A percentile compares a stretch with the other conserved stretches of the same genome.
These are phyloP conservation scores for Yamadazyma oceani DNA, from an alignment of 1,139 yeast species.

Conservation along the genomic window DNA sequence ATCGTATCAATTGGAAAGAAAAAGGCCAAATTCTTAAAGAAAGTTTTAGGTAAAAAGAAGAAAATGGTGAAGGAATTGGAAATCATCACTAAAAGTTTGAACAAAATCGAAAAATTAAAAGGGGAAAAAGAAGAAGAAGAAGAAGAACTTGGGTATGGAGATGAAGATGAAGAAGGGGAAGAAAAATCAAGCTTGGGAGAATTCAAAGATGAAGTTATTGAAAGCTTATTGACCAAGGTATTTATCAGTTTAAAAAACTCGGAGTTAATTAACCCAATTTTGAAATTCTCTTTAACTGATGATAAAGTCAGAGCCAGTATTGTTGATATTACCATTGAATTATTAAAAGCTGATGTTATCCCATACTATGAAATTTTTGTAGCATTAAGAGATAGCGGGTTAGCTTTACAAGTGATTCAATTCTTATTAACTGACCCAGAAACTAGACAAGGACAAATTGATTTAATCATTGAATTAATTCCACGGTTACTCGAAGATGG, in stretches of 20 bases:
- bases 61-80: slow-evolving; percentile 13
- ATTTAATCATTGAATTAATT: slow-evolving; percentile 27
- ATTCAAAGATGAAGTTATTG: slow-evolving; percentile 19
- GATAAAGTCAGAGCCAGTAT: slow-evolving; percentile 28
- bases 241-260: slow-evolving; percentile 30
- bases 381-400: slow-evolving; percentile 33
- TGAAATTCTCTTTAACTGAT: slow-evolving; percentile 31
- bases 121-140: slow-evolving; percentile 8
- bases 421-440: slow-evolving; percentile 29
- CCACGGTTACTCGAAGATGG: slow-evolving; percentile 24
- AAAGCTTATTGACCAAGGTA: slow-evolving; percentile 23
- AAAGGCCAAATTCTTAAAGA: slow-evolving; percentile 4
- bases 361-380: slow-evolving; percentile 34
- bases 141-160: too few relatives aligned
- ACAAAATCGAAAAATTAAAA: slow-evolving; percentile 13
- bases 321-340: slow-evolving; percentile 25
- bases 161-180: slow-evolving; percentile 3
- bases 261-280: slow-evolving; percentile 29
- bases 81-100: slow-evolving; percentile 13
- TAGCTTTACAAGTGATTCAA: slow-evolving; percentile 29
- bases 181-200: slow-evolving; percentile 6
- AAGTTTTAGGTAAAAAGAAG: slow-evolving; percentile 9
- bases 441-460: slow-evolving; percentile 29
- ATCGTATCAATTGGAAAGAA: not conserved
- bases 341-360: slow-evolving; percentile 31